phyloP scores from a whole-genome alignment of 2,329 filamentous ascomycete species.

The Rhynchosporium agropyri region DNA sequence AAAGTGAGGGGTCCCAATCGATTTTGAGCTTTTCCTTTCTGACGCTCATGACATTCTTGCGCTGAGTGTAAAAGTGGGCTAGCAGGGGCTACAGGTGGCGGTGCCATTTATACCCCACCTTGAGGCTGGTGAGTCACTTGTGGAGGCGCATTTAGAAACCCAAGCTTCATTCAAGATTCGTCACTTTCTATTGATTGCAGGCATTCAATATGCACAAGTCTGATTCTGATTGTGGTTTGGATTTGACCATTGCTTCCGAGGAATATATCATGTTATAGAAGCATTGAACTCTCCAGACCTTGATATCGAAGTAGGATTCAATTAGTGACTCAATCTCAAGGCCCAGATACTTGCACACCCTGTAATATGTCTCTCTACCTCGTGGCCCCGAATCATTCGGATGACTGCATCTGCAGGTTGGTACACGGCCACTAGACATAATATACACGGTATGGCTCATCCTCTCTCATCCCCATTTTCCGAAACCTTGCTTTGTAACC shows the following conservation, averaged over 20 bases:
- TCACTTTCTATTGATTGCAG: background rate
- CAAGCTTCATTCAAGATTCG: background rate
- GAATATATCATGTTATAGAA: no score
- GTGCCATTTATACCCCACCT: background rate
- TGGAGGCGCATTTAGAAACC: background rate
- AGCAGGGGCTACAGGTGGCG: conserved; percentile 11
- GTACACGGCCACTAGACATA: background rate
- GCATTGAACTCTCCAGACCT: no score
- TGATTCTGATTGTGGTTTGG: no score
- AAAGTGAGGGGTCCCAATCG: background rate
- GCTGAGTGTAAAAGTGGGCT: background rate
- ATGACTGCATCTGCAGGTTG: conserved; percentile 1
- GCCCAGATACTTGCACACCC: background rate
- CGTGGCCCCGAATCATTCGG: background rate
- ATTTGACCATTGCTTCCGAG: background rate
- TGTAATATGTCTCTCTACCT: background rate
- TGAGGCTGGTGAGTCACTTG: conserved; percentile 15
- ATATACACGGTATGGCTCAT: conserved; percentile 16
- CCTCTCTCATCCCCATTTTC: conserved; percentile 4
- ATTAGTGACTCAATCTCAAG: background rate
- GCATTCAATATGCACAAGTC: no score
- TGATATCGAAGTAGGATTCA: background rate
- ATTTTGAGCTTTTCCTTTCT: background rate
- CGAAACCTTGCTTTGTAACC: background rate
- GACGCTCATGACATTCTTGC: conserved; percentile 12